Evolutionary conservation across 805 yeast genomes (phyloP), one percentile per base, ranked within the genome.

Genomic region (Metschnikowia bowlesiae): DNA sequence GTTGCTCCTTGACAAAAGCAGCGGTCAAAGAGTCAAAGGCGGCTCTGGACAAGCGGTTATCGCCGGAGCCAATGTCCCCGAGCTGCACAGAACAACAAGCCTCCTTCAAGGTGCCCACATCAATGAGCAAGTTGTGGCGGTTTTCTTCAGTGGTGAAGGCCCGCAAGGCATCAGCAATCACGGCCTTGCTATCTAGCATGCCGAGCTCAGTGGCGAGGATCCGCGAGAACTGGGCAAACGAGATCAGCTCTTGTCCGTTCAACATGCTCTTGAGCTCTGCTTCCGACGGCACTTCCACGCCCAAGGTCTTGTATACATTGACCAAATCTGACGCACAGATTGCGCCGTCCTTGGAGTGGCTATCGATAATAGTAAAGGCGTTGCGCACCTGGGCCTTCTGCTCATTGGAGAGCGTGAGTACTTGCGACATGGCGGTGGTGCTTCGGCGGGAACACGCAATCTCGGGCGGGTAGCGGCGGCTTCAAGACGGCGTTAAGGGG

Each of bases 281-380:
- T 9, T 76, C 77, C 4, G 67, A 60, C 2, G 77, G 78, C 8
- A 68, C 62, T 2, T 67, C 68, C 43, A 79, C 75, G 0, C 84
- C 87, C 13, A 85, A 55, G 9, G 79, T 76, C 38, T 76, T 70
- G 53, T 82, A 75, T 14, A 84, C 73, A 22, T 76, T 72, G 36
- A 68, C 70, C 48, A 91, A 60, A 64, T 87, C 94, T 1, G 71
- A 64, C 31, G 66, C 61, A 0, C 85, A 70, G 39, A 87, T 81
- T 4, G 66, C 62, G 1, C 89, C 89, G 60, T 90, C 95, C 28
- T 85, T 82, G 53, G 75, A 67, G 37, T 91, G 92, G 35, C 85
- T 85, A 62, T 91, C 97, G 7, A 91, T 80, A 57, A 88, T 65
- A 30, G 87, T 82, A 65, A 90, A 91, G 1, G 94, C 83, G 56